A percentile compares a stretch with the other conserved stretches of the same genome.
Conservation (phyloP, 2,329 filamentous ascomycete species). For the Fusarium sp. region DNA sequence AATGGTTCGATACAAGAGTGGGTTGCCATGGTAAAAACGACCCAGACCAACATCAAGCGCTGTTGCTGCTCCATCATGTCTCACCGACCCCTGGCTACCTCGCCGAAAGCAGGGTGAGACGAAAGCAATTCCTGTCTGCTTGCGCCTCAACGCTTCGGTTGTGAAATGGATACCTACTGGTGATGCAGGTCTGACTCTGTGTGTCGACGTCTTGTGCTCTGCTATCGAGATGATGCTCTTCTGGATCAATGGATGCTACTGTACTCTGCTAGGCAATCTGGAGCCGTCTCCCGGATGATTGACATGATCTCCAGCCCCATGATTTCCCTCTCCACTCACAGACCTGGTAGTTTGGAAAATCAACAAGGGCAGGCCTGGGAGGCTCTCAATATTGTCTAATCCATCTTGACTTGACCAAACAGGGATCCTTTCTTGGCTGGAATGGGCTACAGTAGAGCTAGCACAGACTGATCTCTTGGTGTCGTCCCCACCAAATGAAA, state of each 20-base stretch:
- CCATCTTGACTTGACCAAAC: conserved; percentile 4
- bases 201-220: conserved; percentile 12
- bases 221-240: conserved; percentile 1
- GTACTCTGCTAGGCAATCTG: background rate
- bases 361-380: conserved; percentile 28
- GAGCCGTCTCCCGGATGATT: conserved; percentile 1
- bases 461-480: background rate
- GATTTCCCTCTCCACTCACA: conserved; percentile 11
- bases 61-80: conserved; percentile 25
- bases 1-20: conserved; percentile 21
- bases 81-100: conserved; percentile 31
- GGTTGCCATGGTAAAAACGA: conserved; percentile 35
- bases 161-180: background rate
- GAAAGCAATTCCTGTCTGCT: conserved; percentile 12
- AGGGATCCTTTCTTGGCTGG: conserved; percentile 38
- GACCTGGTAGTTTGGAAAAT: conserved; percentile 5
- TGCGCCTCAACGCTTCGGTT: conserved; percentile 24
- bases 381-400: conserved; percentile 11
- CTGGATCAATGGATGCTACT: background rate
- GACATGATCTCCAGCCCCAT: conserved; percentile 34
- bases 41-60: conserved; percentile 1
- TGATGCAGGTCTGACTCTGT: conserved; percentile 23
- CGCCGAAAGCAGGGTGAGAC: conserved; percentile 26
- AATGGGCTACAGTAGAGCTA: conserved; percentile 18
- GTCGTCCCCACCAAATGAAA: conserved; percentile 30